These are phyloP conservation scores for Phytophthora capsici DNA, from an alignment of 352 stramenopile species.

Conservation along the genomic window DNA sequence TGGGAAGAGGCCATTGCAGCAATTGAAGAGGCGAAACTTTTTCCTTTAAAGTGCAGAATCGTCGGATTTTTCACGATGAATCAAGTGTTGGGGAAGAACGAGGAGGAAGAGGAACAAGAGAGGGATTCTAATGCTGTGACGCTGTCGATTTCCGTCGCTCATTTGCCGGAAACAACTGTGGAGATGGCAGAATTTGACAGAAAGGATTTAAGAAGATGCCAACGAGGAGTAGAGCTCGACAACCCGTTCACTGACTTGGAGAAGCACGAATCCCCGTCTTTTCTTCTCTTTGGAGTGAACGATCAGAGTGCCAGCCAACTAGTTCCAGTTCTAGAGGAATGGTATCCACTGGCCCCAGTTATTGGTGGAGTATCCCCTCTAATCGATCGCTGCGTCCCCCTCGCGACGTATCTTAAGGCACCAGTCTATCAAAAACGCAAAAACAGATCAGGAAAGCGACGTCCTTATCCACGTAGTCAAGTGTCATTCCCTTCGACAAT, in stretches of 20 bases:
- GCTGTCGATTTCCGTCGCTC: conserved; percentile 41
- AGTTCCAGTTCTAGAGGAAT: conserved; percentile 35
- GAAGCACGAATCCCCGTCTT: conserved; percentile 35
- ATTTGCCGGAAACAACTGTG: conserved; percentile 54
- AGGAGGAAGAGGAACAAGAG: neutral
- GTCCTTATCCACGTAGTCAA: conserved; percentile 6
- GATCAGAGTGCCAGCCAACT: conserved; percentile 53
- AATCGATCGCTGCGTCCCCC: conserved; percentile 43
- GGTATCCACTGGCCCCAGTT: conserved; percentile 46
- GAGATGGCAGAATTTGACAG: conserved; percentile 57
- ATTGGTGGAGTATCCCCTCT: conserved; percentile 53
- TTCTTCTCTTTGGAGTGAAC: conserved; percentile 68
- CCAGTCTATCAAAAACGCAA: conserved; percentile 2
- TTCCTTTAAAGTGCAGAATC: conserved; percentile 49
- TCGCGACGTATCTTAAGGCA: conserved; percentile 29
- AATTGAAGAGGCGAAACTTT: conserved; percentile 43
- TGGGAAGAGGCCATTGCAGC: conserved; percentile 46
- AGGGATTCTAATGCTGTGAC: conserved; percentile 33
- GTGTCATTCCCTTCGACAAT: conserved; percentile 53
- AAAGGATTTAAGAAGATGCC: conserved; percentile 52
- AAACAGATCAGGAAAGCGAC: conserved; percentile 8
- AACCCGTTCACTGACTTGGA: conserved; percentile 37
- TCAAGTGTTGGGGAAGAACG: conserved; percentile 25
- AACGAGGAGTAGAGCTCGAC: conserved; percentile 40
- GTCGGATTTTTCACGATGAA: conserved; percentile 47